phyloP scores from a whole-genome alignment of 345 rosid genomes.

The Eucalyptus melliodora region DNA sequence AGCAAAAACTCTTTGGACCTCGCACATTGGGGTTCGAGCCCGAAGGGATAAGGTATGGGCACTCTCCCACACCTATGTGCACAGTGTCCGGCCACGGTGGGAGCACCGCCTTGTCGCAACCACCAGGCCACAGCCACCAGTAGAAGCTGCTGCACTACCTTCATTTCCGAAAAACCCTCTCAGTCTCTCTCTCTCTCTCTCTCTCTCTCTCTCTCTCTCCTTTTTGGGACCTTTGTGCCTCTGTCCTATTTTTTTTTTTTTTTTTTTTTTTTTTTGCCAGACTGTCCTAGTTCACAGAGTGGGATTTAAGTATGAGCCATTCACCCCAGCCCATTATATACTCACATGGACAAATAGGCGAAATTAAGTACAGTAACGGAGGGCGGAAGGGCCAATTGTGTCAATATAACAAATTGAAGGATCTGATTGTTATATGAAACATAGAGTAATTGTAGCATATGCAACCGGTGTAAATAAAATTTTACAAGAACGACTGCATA shows the following conservation, averaged over 20 bases:
- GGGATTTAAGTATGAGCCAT: not conserved
- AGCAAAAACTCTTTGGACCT: not conserved
- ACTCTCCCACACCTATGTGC: not conserved
- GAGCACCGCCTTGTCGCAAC: not conserved
- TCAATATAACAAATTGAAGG: not conserved
- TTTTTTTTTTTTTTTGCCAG: too few relatives aligned
- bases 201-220: not conserved
- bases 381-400: not conserved
- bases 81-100: not conserved
- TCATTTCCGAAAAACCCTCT: not conserved
- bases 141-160: not conserved
- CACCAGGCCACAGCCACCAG: not conserved
- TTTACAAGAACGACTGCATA: too few relatives aligned
- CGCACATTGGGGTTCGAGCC: rapidly evolving
- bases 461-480: too few relatives aligned
- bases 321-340: not conserved
- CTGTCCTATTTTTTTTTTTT: too few relatives aligned
- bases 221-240: not conserved
- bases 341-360: not conserved
- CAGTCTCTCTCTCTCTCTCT: not conserved
- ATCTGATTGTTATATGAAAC: not conserved
- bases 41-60: not conserved
- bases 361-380: not conserved
- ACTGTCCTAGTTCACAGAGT: not conserved
- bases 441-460: too few relatives aligned